Evolutionary conservation across 2,329 filamentous ascomycete genomes (phyloP).

Genomic region (Alternaria metachromatica): DNA sequence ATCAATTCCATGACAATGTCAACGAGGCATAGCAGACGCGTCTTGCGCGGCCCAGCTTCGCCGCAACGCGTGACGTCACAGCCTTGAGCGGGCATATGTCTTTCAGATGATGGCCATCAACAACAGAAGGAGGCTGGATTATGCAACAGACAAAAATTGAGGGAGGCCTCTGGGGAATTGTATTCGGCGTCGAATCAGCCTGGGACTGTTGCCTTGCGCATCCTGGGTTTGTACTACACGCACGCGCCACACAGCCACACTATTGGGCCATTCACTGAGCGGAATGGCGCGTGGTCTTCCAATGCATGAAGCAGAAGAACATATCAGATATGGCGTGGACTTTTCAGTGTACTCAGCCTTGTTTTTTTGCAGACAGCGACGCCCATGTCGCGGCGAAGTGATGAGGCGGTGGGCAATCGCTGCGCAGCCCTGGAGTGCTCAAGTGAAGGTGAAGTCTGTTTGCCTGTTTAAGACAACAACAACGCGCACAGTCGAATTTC

Average conservation of each 20-base stretch:
- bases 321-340: not conserved
- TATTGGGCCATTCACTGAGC: not conserved
- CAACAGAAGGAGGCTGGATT: not conserved
- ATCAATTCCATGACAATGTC: not conserved
- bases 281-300: not conserved
- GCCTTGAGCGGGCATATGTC: not conserved
- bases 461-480: not conserved
- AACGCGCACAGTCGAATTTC: not conserved
- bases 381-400: constrained; percentile 5
- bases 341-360: not conserved
- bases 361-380: not conserved
- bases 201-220: constrained; percentile 4
- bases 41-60: not conserved
- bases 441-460: constrained; percentile 10
- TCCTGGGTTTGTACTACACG: not conserved
- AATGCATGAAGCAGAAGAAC: constrained; percentile 2
- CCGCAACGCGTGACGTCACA: not conserved
- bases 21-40: not conserved
- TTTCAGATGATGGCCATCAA: not conserved
- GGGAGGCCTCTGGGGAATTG: not conserved
- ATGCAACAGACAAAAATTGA: not conserved
- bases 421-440: not conserved
- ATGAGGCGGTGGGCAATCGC: not conserved
- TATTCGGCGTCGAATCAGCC: not conserved
- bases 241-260: not conserved